Conservation (phyloP, 345 rosid genomes). For the Mangifera indica region DNA sequence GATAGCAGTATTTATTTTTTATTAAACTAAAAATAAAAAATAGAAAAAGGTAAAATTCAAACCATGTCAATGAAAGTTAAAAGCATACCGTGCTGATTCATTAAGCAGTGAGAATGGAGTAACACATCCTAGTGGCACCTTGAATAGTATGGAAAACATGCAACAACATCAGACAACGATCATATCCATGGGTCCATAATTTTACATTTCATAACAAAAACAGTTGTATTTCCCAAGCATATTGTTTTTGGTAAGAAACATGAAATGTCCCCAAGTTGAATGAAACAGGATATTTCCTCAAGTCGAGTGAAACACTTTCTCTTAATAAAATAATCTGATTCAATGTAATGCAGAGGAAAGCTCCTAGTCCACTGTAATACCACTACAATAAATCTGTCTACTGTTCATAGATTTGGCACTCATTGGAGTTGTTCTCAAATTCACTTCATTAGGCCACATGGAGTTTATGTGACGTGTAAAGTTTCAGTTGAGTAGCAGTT, state of each 20-base stretch:
- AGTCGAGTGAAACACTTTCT: not conserved
- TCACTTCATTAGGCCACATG: no score
- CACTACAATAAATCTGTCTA: no score
- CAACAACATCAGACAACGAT: slow-evolving; percentile 11
- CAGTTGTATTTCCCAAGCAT: no score
- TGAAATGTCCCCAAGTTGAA: not conserved
- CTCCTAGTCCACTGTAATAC: no score
- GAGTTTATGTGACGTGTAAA: no score
- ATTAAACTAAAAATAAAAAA: not conserved
- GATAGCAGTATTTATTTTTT: not conserved
- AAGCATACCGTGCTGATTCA: slow-evolving; percentile 73
- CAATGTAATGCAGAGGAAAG: no score
- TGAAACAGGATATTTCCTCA: not conserved
- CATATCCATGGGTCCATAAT: not conserved
- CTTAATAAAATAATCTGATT: slow-evolving; percentile 1
- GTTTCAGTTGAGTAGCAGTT: no score
- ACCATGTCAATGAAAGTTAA: slow-evolving; percentile 1
- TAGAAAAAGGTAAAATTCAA: not conserved
- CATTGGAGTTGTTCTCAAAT: no score
- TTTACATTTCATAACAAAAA: slow-evolving; percentile 1
- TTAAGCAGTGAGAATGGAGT: slow-evolving; percentile 81
- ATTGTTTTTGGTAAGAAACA: no score
- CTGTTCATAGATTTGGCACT: no score
- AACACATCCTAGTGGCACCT: slow-evolving; percentile 88
- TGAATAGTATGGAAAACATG: slow-evolving; percentile 16